These are phyloP conservation scores for Xerocomellus amylosporus DNA, from an alignment of 768 basidiomycete genomes.

Conservation along the genomic window DNA sequence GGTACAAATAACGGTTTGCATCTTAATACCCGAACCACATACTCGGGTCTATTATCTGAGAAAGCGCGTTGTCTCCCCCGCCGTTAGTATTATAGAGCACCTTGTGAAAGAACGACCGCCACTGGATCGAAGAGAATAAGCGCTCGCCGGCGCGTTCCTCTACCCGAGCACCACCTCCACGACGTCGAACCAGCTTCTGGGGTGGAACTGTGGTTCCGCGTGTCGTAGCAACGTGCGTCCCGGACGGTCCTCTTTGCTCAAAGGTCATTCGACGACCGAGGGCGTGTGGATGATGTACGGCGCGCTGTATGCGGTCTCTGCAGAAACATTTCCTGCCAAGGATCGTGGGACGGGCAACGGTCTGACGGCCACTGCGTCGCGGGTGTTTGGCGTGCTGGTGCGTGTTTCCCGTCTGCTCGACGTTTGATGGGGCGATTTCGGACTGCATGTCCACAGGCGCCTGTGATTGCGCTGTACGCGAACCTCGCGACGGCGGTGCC, in stretches of 20 bases:
- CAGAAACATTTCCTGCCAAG: conserved; percentile 70
- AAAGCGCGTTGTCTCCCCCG: too few relatives aligned
- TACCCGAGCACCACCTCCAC: conserved; percentile 73
- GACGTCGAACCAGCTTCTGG: conserved; percentile 63
- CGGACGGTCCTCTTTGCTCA: neutral
- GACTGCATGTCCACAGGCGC: conserved; percentile 43
- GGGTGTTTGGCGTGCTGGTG: conserved; percentile 71
- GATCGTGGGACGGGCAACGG: conserved; percentile 74
- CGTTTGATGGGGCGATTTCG: too few relatives aligned
- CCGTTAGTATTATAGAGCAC: too few relatives aligned
- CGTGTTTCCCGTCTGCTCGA: neutral
- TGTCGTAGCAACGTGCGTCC: conserved; percentile 55
- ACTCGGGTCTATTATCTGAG: too few relatives aligned
- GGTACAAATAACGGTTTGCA: conserved; percentile 38
- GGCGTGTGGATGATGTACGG: conserved; percentile 66
- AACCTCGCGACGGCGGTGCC: conserved; percentile 63
- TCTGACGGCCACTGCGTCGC: conserved; percentile 54
- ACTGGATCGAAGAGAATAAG: conserved; percentile 26
- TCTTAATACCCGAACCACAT: too few relatives aligned
- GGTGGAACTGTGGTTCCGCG: conserved; percentile 56
- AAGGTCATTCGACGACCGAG: neutral
- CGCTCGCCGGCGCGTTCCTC: conserved; percentile 72
- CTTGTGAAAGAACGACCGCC: too few relatives aligned
- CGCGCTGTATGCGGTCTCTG: conserved; percentile 67
- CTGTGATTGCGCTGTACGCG: conserved; percentile 68